A percentile compares a stretch with the other conserved stretches of the same genome.
phyloP scores from a whole-genome alignment of 768 basidiomycete genomes.

The Leccinellum luteum region DNA sequence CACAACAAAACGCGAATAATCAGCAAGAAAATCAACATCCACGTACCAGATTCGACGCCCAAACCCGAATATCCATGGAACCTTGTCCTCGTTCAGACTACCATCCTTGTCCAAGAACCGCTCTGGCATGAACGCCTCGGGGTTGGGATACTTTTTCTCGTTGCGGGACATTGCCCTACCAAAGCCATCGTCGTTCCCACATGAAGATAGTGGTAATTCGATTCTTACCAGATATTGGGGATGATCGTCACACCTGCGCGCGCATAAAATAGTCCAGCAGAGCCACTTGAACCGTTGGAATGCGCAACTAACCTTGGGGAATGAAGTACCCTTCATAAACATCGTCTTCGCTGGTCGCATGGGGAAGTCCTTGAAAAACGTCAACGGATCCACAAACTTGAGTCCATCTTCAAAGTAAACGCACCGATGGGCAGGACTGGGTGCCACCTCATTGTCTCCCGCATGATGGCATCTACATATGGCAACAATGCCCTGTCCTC shows the following conservation, averaged over 20 bases:
- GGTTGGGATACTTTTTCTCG: not conserved
- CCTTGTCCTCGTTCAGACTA: not conserved
- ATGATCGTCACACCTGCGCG: not conserved
- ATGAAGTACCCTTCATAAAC: not conserved
- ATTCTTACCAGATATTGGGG: not conserved
- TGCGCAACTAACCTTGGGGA: not conserved
- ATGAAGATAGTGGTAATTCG: not conserved
- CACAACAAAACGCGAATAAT: not conserved
- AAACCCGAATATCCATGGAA: not conserved
- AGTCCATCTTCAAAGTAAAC: not conserved
- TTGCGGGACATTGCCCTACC: not conserved
- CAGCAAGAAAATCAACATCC: not conserved
- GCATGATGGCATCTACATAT: not conserved
- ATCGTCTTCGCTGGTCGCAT: not conserved
- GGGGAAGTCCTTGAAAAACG: not conserved
- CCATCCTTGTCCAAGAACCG: not conserved
- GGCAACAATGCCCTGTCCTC: not conserved
- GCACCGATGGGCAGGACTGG: not conserved
- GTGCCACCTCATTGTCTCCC: not conserved
- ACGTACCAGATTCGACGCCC: not conserved
- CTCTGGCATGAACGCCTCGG: not conserved
- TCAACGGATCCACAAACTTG: not conserved
- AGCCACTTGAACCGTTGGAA: not conserved
- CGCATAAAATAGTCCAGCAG: not conserved
- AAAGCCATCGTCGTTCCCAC: not conserved